phyloP scores from a whole-genome alignment of 1,139 yeast species.

The Magnusiomyces suaveolens region DNA sequence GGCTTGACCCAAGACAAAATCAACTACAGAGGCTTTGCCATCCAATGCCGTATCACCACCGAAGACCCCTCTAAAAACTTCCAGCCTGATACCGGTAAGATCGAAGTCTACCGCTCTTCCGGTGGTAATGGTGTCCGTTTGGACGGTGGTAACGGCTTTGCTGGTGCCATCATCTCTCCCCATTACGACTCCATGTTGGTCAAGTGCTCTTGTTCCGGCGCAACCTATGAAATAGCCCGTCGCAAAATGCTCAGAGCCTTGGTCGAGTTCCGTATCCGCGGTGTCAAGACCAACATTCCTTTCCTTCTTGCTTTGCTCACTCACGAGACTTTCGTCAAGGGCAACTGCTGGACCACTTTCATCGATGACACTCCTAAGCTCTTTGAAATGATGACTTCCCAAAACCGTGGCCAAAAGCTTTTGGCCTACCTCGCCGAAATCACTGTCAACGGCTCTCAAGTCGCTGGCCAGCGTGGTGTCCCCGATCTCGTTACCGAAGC shows the following conservation, averaged over 20 bases:
- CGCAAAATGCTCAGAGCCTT: constrained; percentile 95
- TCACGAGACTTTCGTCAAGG: constrained; percentile 77
- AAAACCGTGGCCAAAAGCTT: constrained; percentile 92
- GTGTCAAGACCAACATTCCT: constrained; percentile 97
- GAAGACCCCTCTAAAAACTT: constrained; percentile 95
- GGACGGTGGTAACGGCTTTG: constrained; percentile 98
- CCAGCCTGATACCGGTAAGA: constrained; percentile 98
- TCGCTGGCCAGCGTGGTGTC: constrained; percentile 87
- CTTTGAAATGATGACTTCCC: constrained; percentile 90
- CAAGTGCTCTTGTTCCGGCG: constrained; percentile 92
- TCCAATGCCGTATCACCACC: constrained; percentile 98
- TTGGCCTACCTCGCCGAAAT: constrained; percentile 83
- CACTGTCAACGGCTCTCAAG: constrained; percentile 89
- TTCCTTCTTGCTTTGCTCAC: constrained; percentile 88
- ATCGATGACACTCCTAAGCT: constrained; percentile 95
- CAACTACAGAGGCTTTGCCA: constrained; percentile 94
- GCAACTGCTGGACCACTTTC: constrained; percentile 96
- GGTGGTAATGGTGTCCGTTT: constrained; percentile 99
- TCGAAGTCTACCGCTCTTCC: constrained; percentile 95
- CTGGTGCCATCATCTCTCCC: constrained; percentile 96
- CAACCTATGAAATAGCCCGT: constrained; percentile 92
- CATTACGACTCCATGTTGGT: constrained; percentile 98
- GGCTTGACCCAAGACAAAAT: constrained; percentile 91
- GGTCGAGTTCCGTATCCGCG: constrained; percentile 95
- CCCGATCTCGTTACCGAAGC: constrained; percentile 78